These are phyloP conservation scores for Epichloe coenophiala DNA, from an alignment of 2,329 filamentous ascomycete species.

Conservation along the genomic window DNA sequence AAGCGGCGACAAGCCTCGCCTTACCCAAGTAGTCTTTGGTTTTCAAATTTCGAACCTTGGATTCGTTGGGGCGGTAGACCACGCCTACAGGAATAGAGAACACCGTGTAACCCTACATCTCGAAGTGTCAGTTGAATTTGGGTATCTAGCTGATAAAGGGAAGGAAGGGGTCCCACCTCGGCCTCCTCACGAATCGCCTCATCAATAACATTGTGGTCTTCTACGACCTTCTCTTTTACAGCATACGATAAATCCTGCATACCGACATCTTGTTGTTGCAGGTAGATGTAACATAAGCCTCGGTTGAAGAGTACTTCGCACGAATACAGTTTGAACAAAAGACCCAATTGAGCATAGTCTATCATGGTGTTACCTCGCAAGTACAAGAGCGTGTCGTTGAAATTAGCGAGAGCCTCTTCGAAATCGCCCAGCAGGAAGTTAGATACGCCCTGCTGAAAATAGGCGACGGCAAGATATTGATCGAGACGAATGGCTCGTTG, in stretches of 20 bases:
- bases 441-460: conserved; percentile 96
- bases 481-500: conserved; percentile 83
- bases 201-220: conserved; percentile 95
- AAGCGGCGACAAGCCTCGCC: conserved; percentile 81
- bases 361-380: conserved; percentile 93
- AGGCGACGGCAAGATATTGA: conserved; percentile 91
- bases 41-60: conserved; percentile 96
- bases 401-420: conserved; percentile 92
- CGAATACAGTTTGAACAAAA: conserved; percentile 93
- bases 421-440: conserved; percentile 97
- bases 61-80: conserved; percentile 88
- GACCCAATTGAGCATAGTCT: conserved; percentile 89
- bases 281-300: conserved; percentile 91
- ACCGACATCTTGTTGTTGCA: conserved; percentile 80
- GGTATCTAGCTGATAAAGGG: not conserved
- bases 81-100: conserved; percentile 97
- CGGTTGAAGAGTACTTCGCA: conserved; percentile 97
- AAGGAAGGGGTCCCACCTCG: conserved; percentile 46
- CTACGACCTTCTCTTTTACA: conserved; percentile 88
- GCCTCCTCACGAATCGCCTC: conserved; percentile 90
- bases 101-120: conserved; percentile 76
- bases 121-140: conserved; percentile 9
- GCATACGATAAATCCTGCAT: conserved; percentile 85
- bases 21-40: conserved; percentile 96
- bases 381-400: conserved; percentile 94